Conservation (phyloP, 2,329 filamentous ascomycete genomes). For the Fusarium veterinarium region DNA sequence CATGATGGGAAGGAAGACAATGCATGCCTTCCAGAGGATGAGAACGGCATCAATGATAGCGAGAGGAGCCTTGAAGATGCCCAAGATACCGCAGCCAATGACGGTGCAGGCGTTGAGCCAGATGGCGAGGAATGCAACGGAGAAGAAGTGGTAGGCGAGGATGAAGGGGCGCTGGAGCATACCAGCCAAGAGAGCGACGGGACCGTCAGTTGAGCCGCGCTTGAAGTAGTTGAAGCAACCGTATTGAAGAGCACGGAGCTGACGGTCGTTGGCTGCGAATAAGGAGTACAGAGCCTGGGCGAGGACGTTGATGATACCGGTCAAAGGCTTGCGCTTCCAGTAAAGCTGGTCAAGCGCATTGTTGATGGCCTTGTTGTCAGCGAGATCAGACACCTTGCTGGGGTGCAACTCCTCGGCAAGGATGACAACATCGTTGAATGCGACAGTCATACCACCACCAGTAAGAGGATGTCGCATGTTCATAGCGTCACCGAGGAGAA, state of each 20-base stretch:
- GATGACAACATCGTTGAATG: slow-evolving; percentile 89
- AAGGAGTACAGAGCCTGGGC: slow-evolving; percentile 92
- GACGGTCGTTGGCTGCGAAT: slow-evolving; percentile 84
- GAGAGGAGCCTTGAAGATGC: slow-evolving; percentile 65
- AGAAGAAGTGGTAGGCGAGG: slow-evolving; percentile 93
- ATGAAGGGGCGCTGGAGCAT: slow-evolving; percentile 81
- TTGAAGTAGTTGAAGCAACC: slow-evolving; percentile 97
- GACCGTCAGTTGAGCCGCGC: slow-evolving; percentile 78
- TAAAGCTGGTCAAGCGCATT: slow-evolving; percentile 81
- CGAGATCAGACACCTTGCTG: slow-evolving; percentile 73
- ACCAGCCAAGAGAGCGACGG: slow-evolving; percentile 83
- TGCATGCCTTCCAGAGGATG: slow-evolving; percentile 83
- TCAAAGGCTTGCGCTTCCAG: slow-evolving; percentile 85
- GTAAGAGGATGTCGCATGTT: slow-evolving; percentile 99
- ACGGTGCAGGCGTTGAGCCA: slow-evolving; percentile 67
- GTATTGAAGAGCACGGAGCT: slow-evolving; percentile 82
- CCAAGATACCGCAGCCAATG: slow-evolving; percentile 49
- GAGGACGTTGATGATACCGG: slow-evolving; percentile 95
- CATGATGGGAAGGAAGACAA: slow-evolving; percentile 86
- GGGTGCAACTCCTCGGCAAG: slow-evolving; percentile 81
- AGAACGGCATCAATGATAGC: slow-evolving; percentile 72
- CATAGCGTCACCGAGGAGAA: slow-evolving; percentile 92
- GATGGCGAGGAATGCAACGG: slow-evolving; percentile 88
- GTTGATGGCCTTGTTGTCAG: slow-evolving; percentile 73
- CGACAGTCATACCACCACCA: slow-evolving; percentile 97